Evolutionary conservation across 352 stramenopile genomes (phyloP).

Genomic region (Peronospora destructor): DNA sequence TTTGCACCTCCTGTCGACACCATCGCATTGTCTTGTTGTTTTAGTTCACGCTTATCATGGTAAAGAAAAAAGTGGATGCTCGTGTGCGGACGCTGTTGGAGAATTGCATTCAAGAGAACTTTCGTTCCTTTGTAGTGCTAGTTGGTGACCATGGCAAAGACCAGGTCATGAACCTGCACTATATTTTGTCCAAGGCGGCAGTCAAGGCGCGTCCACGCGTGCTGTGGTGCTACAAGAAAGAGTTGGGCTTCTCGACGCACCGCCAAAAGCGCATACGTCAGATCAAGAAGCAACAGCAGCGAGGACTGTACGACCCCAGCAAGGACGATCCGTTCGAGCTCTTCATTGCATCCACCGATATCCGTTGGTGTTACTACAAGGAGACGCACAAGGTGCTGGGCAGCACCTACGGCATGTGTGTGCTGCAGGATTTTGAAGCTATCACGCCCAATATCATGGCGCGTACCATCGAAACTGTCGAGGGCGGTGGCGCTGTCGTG

Average conservation of each 20-base stretch:
- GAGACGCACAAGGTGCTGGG: slow-evolving; percentile 99
- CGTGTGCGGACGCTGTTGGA: slow-evolving; percentile 96
- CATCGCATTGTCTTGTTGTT: slow-evolving; percentile 5
- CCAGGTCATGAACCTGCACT: slow-evolving; percentile 98
- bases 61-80: slow-evolving; percentile 99
- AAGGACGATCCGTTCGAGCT: slow-evolving; percentile 97
- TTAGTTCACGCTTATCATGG: slow-evolving; percentile 62
- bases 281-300: slow-evolving; percentile 93
- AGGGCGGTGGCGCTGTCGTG: slow-evolving; percentile 95
- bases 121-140: slow-evolving; percentile 96
- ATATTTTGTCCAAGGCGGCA: slow-evolving; percentile 94
- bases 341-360: slow-evolving; percentile 97
- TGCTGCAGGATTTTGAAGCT: slow-evolving; percentile 99
- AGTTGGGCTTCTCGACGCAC: slow-evolving; percentile 98
- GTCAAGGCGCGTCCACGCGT: slow-evolving; percentile 94
- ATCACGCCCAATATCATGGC: slow-evolving; percentile 99
- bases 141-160: slow-evolving; percentile 99
- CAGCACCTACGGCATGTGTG: slow-evolving; percentile 96
- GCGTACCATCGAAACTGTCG: slow-evolving; percentile 98
- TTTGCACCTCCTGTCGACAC: slow-evolving; percentile 1
- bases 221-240: slow-evolving; percentile 99
- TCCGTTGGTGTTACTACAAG: slow-evolving; percentile 99
- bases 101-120: slow-evolving; percentile 94
- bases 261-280: slow-evolving; percentile 91
- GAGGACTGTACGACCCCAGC: slow-evolving; percentile 88